A percentile compares a stretch with the other conserved stretches of the same genome.
Evolutionary conservation across 2,329 filamentous ascomycete species (phyloP).

Genomic region (Chaetomiaceae sp.): DNA sequence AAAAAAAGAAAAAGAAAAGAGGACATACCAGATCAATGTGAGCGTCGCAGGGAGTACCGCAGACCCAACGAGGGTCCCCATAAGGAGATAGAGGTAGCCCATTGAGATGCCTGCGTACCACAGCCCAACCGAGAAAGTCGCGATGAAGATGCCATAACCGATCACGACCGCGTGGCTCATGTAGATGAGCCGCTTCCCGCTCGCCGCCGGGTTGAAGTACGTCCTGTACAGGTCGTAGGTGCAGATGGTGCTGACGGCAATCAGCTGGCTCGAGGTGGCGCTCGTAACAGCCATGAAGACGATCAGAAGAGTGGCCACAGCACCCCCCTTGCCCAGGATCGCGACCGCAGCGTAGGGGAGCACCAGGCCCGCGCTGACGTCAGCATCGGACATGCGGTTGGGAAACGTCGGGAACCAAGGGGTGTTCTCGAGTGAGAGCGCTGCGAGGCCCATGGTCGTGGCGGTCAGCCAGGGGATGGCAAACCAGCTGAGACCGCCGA

Average conservation of each 20-base stretch:
- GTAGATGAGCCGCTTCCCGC: conserved; percentile 71
- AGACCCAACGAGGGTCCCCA: conserved; percentile 85
- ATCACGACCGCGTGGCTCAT: conserved; percentile 72
- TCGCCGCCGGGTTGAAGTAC: conserved; percentile 75
- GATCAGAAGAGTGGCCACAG: conserved; percentile 71
- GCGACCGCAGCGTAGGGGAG: conserved; percentile 82
- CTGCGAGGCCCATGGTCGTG: conserved; percentile 81
- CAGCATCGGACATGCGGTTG: conserved; percentile 64
- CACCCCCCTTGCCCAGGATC: conserved; percentile 75
- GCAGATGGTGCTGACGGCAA: conserved; percentile 82
- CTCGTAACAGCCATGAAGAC: conserved; percentile 90
- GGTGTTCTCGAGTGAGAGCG: conserved; percentile 71
- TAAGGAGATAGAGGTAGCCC: conserved; percentile 77
- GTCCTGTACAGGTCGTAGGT: conserved; percentile 88
- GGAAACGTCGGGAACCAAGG: conserved; percentile 69
- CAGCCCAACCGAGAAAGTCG: conserved; percentile 71
- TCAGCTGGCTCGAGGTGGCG: conserved; percentile 76
- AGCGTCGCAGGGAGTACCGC: conserved; percentile 80
- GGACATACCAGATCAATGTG: conserved; percentile 65
- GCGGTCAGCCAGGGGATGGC: conserved; percentile 88
- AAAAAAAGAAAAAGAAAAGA: no score
- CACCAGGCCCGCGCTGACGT: conserved; percentile 79
- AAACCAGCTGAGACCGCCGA: conserved; percentile 85
- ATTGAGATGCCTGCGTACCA: conserved; percentile 73
- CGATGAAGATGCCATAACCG: conserved; percentile 70